Evolutionary conservation across 495 filamentous ascomycete species (phyloP).

Genomic region (Talaromyces liani): DNA sequence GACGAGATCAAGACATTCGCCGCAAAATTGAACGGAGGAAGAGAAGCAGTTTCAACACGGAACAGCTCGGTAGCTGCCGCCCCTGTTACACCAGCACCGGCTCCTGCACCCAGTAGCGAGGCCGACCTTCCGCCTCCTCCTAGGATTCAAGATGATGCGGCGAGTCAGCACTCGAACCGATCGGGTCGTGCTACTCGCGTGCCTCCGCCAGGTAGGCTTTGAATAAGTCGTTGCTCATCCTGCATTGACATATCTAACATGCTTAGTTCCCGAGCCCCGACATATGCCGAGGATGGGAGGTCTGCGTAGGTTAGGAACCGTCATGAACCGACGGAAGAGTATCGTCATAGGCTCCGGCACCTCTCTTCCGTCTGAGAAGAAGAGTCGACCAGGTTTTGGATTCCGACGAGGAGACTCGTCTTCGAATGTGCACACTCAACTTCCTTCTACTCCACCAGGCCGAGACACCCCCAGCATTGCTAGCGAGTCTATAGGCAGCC

Average conservation of each 20-base stretch:
- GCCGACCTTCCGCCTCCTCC: conserved; percentile 34
- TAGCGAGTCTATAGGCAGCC: conserved; percentile 19
- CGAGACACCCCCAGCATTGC: conserved; percentile 32
- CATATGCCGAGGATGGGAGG: conserved; percentile 40
- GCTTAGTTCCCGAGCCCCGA: conserved; percentile 25
- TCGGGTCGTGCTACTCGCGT: conserved; percentile 37
- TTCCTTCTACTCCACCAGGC: conserved; percentile 24
- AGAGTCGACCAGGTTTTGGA: conserved; percentile 37
- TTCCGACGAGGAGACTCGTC: conserved; percentile 43
- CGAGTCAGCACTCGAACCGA: conserved; percentile 49
- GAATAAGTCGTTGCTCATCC: too few relatives aligned
- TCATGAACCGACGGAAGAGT: conserved; percentile 58
- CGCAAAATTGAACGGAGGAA: conserved; percentile 36
- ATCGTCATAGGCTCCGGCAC: conserved; percentile 28
- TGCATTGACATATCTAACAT: background rate
- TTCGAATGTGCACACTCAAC: conserved; percentile 35
- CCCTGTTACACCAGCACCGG: conserved; percentile 6
- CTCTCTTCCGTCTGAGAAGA: conserved; percentile 38
- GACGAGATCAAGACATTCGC: conserved; percentile 89
- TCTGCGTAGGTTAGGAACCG: conserved; percentile 70
- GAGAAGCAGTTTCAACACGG: conserved; percentile 13
- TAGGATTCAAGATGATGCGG: conserved; percentile 44
- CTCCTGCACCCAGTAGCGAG: conserved; percentile 9
- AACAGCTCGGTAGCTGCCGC: conserved; percentile 14
- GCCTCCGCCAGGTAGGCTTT: conserved; percentile 19